Percentiles rank a stretch among this genome's conserved stretches.
Conservation (phyloP, 352 stramenopile species). For the Globisporangium splendens region DNA sequence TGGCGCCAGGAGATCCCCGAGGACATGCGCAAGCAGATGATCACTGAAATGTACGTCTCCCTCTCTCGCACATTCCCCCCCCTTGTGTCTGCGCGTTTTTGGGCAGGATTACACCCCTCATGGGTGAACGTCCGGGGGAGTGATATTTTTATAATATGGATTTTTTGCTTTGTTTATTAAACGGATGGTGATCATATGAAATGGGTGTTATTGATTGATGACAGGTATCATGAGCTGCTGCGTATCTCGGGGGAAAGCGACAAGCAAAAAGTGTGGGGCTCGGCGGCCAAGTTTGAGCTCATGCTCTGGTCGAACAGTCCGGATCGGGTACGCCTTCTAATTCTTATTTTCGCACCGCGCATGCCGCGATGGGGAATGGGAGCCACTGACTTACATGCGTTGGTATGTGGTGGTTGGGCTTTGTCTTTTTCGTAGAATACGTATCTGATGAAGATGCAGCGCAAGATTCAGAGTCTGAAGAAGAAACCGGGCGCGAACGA, state of each 20-base stretch:
- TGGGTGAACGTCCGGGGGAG: not conserved
- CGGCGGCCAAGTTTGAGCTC: constrained; percentile 83
- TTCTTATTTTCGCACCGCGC: not conserved
- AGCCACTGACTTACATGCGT: not conserved
- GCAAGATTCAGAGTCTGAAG: constrained; percentile 79
- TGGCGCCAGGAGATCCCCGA: constrained; percentile 80
- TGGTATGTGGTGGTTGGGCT: not conserved
- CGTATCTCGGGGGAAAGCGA: constrained; percentile 79
- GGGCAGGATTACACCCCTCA: not conserved
- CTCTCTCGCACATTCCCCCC: not conserved
- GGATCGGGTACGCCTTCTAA: constrained; percentile 39
- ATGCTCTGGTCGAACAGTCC: constrained; percentile 80
- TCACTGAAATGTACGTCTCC: constrained; percentile 76
- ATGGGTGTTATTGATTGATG: not conserved
- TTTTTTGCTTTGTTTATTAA: not conserved
- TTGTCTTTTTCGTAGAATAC: constrained; percentile 41
- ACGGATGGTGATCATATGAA: not conserved
- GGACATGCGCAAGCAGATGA: constrained; percentile 85
- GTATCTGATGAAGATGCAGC: constrained; percentile 83
- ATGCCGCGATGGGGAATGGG: not conserved
- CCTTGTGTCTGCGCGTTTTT: not conserved
- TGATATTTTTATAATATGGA: constrained; percentile 5
- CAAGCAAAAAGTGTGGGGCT: constrained; percentile 84
- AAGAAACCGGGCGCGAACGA: constrained; percentile 54
- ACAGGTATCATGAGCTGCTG: constrained; percentile 80